Evolutionary conservation across 1,284 basidiomycete species (phyloP), one percentile per base, ranked within the genome.

Genomic region (Moniliella sp.): DNA sequence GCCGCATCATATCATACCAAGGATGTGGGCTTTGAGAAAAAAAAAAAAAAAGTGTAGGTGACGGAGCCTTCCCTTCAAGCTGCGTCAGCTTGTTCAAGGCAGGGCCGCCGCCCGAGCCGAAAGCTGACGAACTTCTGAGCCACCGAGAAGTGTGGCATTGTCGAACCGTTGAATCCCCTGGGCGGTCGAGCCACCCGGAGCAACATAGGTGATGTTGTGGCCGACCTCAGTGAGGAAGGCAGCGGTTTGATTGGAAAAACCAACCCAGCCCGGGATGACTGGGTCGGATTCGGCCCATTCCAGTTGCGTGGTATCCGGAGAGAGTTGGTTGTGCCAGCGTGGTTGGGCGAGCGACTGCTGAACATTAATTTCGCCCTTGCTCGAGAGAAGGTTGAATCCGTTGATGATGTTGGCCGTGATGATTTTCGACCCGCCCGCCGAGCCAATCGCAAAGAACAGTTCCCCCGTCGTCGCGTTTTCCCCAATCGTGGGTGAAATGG

Each of bases 261-360:
- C 64, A 1, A 25, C 27, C 28, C 50, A 48, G 28, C 37, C 34
- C 4, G 49, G 45, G 3, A 63, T 35, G 3, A 43, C 44, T 4
- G 39, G 30, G 11, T 15, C 18, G 4, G 27, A 21, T 27, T 43
- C 40, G 1, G 45, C 33, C 14, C 42, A 49, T 36, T 65, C 64
- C 28, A 64, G 52, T 14, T 42, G 47, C 9, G 63, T 64, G 15
- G 31, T 38, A 26, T 36, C 35, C 5, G 54, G 54, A 11, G 33
- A 35, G 12, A 65, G 48, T 45, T 65, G 64, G 39, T 65, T 58
- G 44, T 65, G 64, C 63, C 63, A 65, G 18, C 64, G 48, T 0
- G 64, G 54, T 8, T 47, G 48, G 2, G 52, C 58, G 15, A 54
- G 33, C 5, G 42, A 36, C 2, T 38, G 17, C 18, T 56, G 50